These are phyloP conservation scores for Russula olivacea DNA, from an alignment of 768 basidiomycete genomes.

Conservation along the genomic window DNA sequence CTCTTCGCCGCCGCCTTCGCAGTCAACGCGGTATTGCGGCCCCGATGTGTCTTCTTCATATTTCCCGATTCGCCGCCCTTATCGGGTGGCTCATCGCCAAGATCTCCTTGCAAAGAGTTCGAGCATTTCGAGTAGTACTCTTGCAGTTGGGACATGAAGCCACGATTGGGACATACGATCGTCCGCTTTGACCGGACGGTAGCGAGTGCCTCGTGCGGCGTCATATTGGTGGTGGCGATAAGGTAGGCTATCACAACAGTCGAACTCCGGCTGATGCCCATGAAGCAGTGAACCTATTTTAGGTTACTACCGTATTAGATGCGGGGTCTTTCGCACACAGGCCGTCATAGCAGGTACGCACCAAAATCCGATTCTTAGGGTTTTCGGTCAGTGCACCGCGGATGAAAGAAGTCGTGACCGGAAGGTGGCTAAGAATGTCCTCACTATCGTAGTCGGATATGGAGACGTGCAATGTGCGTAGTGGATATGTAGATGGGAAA, in stretches of 20 bases:
- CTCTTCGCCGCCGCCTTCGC: neutral
- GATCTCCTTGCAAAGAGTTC: neutral
- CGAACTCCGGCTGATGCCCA: slow-evolving; percentile 70
- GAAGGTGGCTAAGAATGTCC: slow-evolving; percentile 44
- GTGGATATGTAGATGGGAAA: slow-evolving; percentile 35
- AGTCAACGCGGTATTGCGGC: neutral
- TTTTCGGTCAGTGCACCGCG: slow-evolving; percentile 41
- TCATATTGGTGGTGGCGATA: slow-evolving; percentile 29
- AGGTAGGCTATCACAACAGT: slow-evolving; percentile 71
- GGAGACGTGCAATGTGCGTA: slow-evolving; percentile 49
- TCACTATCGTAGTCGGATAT: slow-evolving; percentile 38
- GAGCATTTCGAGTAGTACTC: slow-evolving; percentile 19
- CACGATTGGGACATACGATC: slow-evolving; percentile 32
- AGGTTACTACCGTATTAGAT: neutral
- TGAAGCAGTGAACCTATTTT: slow-evolving; percentile 67
- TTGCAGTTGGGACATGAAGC: slow-evolving; percentile 33
- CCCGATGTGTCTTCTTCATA: neutral
- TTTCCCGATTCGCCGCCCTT: neutral
- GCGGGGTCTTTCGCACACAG: neutral
- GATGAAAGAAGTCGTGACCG: slow-evolving; percentile 49
- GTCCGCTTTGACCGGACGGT: slow-evolving; percentile 25
- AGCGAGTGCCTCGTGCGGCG: slow-evolving; percentile 28
- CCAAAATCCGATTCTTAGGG: slow-evolving; percentile 43
- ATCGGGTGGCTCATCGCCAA: neutral
- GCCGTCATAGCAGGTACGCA: slow-evolving; percentile 31